Evolutionary conservation across 2,329 filamentous ascomycete genomes (phyloP).

Genomic region (Chaetomium olivaceum): DNA sequence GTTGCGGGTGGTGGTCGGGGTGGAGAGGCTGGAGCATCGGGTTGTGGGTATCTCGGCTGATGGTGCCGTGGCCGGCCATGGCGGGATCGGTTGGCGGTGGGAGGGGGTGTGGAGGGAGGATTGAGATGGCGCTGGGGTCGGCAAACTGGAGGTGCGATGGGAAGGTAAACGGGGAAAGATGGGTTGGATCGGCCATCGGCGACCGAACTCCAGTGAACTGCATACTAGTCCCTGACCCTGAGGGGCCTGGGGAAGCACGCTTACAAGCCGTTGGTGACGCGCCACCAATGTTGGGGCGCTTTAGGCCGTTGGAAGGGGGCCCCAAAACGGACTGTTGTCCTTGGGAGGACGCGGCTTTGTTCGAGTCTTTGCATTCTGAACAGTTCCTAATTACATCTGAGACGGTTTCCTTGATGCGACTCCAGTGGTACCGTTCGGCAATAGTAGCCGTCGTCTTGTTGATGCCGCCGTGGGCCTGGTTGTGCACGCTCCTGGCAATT

Average conservation of each 20-base stretch:
- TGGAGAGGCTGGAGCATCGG: constrained; percentile 40
- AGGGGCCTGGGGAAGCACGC: constrained; percentile 30
- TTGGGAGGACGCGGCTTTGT: constrained; percentile 50
- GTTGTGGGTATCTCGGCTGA: constrained; percentile 30
- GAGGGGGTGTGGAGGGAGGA: constrained; percentile 38
- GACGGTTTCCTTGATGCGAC: constrained; percentile 95
- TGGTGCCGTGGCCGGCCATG: constrained; percentile 34
- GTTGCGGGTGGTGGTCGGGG: constrained; percentile 39
- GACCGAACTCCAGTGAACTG: constrained; percentile 19
- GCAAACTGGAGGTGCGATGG: constrained; percentile 45
- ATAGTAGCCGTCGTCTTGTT: constrained; percentile 97
- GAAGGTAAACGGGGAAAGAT: constrained; percentile 35
- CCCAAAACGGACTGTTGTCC: constrained; percentile 22
- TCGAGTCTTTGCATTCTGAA: constrained; percentile 79
- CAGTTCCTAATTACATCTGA: constrained; percentile 93
- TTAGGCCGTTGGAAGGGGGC: constrained; percentile 24
- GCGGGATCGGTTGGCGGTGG: constrained; percentile 33
- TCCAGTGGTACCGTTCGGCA: constrained; percentile 94
- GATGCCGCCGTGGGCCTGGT: constrained; percentile 80
- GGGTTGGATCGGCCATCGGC: constrained; percentile 24
- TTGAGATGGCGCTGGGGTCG: constrained; percentile 49
- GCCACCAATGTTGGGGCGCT: constrained; percentile 29
- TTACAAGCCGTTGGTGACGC: constrained; percentile 28
- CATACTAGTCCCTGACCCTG: constrained; percentile 17
- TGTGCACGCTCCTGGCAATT: constrained; percentile 77